Conservation (phyloP, 768 basidiomycete genomes). For the Exidia glandulosa region DNA sequence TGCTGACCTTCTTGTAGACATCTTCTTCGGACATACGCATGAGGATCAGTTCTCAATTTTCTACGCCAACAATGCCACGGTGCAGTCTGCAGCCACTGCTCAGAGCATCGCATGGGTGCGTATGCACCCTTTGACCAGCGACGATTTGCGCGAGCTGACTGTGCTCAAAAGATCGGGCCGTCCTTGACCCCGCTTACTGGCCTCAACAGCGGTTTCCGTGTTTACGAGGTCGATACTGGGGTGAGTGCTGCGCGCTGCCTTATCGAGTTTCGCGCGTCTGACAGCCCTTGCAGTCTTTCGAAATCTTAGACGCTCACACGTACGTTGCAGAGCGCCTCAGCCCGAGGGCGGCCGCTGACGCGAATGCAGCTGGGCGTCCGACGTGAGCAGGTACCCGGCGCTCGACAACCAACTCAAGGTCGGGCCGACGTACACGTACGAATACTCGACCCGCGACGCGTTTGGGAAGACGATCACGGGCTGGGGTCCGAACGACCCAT, state of each 20-base stretch:
- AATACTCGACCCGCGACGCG: constrained; percentile 60
- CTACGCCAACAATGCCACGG: constrained; percentile 61
- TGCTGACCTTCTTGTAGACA: constrained; percentile 25
- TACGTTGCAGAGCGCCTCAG: constrained; percentile 30
- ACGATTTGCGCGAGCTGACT: not conserved
- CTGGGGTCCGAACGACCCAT: constrained; percentile 53
- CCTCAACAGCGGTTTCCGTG: constrained; percentile 64
- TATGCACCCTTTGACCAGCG: too few relatives aligned
- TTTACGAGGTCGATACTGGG: constrained; percentile 60
- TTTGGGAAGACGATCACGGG: constrained; percentile 47
- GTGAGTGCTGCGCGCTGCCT: constrained; percentile 27
- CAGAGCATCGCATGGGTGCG: constrained; percentile 37
- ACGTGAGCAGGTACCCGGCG: constrained; percentile 46
- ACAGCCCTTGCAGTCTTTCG: constrained; percentile 46
- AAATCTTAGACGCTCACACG: constrained; percentile 70
- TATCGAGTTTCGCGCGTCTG: not conserved
- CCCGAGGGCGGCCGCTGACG: not conserved
- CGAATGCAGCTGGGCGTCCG: constrained; percentile 44
- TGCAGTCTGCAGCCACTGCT: constrained; percentile 45
- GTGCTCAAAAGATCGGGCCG: constrained; percentile 44
- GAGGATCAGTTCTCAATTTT: constrained; percentile 68
- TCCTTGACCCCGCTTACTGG: constrained; percentile 61
- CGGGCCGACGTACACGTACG: constrained; percentile 55
- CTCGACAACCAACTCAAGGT: constrained; percentile 44
- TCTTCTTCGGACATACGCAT: constrained; percentile 71